Evolutionary conservation across 2,329 filamentous ascomycete genomes (phyloP), one percentile per base, ranked within the genome.

Genomic region (Colletotrichum sp.): DNA sequence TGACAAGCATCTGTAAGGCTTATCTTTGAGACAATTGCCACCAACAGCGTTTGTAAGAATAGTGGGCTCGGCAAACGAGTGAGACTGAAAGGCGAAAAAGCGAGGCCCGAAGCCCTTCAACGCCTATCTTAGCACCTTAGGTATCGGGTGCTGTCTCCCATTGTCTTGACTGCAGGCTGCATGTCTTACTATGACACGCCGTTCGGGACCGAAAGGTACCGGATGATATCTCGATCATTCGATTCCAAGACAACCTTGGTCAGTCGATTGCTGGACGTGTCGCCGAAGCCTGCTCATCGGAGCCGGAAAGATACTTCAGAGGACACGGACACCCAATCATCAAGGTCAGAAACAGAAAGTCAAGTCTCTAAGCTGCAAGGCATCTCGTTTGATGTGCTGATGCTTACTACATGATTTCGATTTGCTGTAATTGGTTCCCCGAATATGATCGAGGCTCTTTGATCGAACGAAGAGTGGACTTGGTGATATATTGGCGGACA

Each of bases 61-160:
- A 2, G 43, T n/a, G 12, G n/a, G 43, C 43, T 52, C n/a, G 2
- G 43, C 10, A 7, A 12, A n/a, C 9, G 5, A 6, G 8, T 52
- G 10, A 52, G 43, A 52, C 43, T 21, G 10, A 48, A 48, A 12
- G 43, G n/a, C n/a, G 43, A 52, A 52, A 10, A 24, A 24, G 43
- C 43, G 43, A 52, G 43, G 43, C 43, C 18, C 43, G 43, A 52
- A 24, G 12, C 43, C n/a, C 43, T 21, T 52, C 10, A 21, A 52
- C 6, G 43, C 43, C 2, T 52, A 52, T 2, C n/a, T 21, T 52
- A 52, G 43, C 21, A 52, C 4, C n/a, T 21, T 52, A 52, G 43
- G 6, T 8, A 13, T 21, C 0, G n/a, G 43, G 10, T 8, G 12
- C 43, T 52, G 6, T 3, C 4, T 24, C n/a, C 0, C n/a, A 52